Evolutionary conservation across 2,329 filamentous ascomycete species (phyloP).

Genomic region (Trichoderma guizhouense): DNA sequence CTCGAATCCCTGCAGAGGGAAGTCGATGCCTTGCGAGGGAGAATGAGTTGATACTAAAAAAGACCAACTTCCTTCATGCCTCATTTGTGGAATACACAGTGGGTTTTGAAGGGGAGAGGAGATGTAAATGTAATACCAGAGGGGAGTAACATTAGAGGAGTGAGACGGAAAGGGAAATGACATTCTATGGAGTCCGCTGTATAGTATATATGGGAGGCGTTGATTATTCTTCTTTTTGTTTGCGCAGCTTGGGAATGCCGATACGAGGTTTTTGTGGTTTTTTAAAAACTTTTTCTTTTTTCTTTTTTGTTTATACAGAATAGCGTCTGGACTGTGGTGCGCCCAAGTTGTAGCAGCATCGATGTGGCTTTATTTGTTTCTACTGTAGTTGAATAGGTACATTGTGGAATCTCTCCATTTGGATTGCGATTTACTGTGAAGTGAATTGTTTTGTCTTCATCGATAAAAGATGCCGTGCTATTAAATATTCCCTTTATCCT

Average conservation of each 20-base stretch:
- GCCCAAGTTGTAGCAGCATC: background rate
- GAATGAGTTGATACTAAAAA: background rate
- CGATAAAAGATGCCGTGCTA: background rate
- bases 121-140: background rate
- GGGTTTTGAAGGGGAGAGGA: background rate
- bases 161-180: background rate
- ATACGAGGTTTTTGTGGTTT: background rate
- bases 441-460: background rate
- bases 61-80: background rate
- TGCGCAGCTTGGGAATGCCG: background rate
- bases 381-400: background rate
- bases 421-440: background rate
- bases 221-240: background rate
- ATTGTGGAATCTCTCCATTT: background rate
- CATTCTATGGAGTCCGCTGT: background rate
- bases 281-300: background rate
- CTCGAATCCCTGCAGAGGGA: slow-evolving; percentile 69
- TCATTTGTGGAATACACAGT: background rate
- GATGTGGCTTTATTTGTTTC: background rate
- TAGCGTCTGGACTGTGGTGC: background rate
- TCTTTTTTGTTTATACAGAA: background rate
- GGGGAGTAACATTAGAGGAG: background rate
- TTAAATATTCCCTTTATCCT: background rate
- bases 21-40: slow-evolving; percentile 60
- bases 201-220: slow-evolving; percentile 17